Evolutionary conservation across 1,284 basidiomycete species (phyloP).

Genomic region (Rhodotorula sp.): DNA sequence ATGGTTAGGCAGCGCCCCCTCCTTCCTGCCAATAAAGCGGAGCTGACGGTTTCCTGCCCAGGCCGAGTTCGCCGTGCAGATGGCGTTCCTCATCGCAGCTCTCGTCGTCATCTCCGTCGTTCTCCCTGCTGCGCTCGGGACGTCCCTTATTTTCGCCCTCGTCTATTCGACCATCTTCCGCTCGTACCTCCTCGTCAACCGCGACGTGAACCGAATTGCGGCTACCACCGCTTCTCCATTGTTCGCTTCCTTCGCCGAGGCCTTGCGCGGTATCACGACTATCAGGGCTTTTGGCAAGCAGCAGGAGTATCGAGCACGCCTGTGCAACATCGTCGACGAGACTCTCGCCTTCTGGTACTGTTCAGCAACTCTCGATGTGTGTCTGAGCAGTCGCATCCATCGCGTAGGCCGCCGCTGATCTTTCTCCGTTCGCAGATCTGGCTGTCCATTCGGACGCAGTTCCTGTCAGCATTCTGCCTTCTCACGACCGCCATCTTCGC

Average conservation of each 20-base stretch:
- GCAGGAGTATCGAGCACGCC: conserved; percentile 29
- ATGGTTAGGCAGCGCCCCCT: conserved; percentile 36
- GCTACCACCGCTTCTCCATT: conserved; percentile 46
- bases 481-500: conserved; percentile 57
- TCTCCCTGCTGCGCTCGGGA: conserved; percentile 43
- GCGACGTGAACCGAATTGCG: conserved; percentile 47
- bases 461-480: conserved; percentile 31
- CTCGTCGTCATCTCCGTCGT: conserved; percentile 43
- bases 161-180: conserved; percentile 42
- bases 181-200: conserved; percentile 42
- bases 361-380: conserved; percentile 46
- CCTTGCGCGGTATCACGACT: conserved; percentile 44
- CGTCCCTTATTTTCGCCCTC: conserved; percentile 35
- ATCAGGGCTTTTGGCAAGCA: conserved; percentile 46
- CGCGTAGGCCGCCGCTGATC: background rate
- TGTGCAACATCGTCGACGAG: conserved; percentile 31
- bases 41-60: background rate
- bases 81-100: conserved; percentile 39
- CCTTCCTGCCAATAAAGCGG: background rate
- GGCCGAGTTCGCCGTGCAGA: conserved; percentile 31
- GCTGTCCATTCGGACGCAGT: conserved; percentile 35
- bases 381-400: conserved; percentile 23
- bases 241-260: conserved; percentile 44
- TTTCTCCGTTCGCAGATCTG: conserved; percentile 14
- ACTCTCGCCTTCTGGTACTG: conserved; percentile 44